Evolutionary conservation across 345 rosid genomes (phyloP).

Genomic region (Salix koriyanagi): DNA sequence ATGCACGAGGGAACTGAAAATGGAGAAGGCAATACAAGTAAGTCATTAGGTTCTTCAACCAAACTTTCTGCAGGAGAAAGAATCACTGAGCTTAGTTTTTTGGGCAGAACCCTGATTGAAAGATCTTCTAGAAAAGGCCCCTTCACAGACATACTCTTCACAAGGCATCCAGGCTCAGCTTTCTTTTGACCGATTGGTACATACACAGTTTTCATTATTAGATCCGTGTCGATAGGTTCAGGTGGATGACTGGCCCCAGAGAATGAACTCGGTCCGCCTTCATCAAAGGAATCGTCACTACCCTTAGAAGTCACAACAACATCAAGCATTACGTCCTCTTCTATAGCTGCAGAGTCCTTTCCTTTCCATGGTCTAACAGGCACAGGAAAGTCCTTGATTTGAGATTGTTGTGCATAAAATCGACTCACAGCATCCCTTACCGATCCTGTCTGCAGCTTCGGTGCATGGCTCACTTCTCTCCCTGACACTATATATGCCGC

Average conservation of each 20-base stretch:
- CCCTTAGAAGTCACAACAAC: constrained; percentile 39
- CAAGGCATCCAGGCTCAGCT: constrained; percentile 58
- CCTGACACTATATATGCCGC: constrained; percentile 26
- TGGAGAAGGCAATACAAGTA: constrained; percentile 43
- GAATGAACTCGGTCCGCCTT: constrained; percentile 62
- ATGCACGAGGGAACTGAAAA: constrained; percentile 54
- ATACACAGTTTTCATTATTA: constrained; percentile 53
- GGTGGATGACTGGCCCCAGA: constrained; percentile 97
- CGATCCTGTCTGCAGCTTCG: constrained; percentile 39
- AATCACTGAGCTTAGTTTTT: constrained; percentile 45
- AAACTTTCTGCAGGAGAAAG: constrained; percentile 69
- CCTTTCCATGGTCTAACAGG: constrained; percentile 60
- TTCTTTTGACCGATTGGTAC: constrained; percentile 60
- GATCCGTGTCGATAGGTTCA: constrained; percentile 85
- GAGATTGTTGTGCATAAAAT: constrained; percentile 28
- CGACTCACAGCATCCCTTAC: constrained; percentile 44
- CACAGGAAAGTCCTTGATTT: constrained; percentile 27
- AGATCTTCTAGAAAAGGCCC: constrained; percentile 77
- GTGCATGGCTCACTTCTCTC: constrained; percentile 32
- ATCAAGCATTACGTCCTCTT: constrained; percentile 40
- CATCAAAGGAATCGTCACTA: constrained; percentile 56
- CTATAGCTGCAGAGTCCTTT: constrained; percentile 41
- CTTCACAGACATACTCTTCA: constrained; percentile 64
- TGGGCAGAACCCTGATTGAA: constrained; percentile 55
- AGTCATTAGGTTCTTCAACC: constrained; percentile 55